Evolutionary conservation across 495 filamentous ascomycete genomes (phyloP).

Genomic region (Xylaria venustula): DNA sequence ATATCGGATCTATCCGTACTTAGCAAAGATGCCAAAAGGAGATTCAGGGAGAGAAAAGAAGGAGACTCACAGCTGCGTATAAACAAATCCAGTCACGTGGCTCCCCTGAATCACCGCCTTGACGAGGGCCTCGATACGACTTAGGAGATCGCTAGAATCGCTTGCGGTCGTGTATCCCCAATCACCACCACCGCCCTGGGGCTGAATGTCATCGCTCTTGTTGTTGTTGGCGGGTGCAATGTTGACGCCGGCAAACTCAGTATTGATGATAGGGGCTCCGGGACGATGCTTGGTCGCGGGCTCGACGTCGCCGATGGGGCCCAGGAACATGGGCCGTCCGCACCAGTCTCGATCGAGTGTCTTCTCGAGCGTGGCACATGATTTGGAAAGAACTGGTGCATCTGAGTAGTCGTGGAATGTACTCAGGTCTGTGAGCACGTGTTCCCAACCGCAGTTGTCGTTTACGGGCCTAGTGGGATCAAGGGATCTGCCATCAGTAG

Average conservation of each 20-base stretch:
- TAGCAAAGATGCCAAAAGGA: not conserved
- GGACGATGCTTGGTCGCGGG: slow-evolving; percentile 42
- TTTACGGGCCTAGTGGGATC: slow-evolving; percentile 60
- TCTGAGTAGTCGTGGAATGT: slow-evolving; percentile 64
- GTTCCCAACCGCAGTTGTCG: slow-evolving; percentile 67
- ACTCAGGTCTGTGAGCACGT: slow-evolving; percentile 55
- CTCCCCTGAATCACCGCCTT: slow-evolving; percentile 27
- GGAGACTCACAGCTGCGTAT: slow-evolving; percentile 32
- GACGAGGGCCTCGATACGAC: slow-evolving; percentile 25
- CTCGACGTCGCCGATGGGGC: slow-evolving; percentile 38
- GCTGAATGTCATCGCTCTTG: slow-evolving; percentile 23
- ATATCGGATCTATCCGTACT: slow-evolving; percentile 47
- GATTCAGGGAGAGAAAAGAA: not conserved
- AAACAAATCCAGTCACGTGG: slow-evolving; percentile 32
- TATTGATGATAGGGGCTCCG: slow-evolving; percentile 56
- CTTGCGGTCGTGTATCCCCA: slow-evolving; percentile 39
- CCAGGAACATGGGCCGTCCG: slow-evolving; percentile 49
- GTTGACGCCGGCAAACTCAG: slow-evolving; percentile 61
- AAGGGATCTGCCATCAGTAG: slow-evolving; percentile 35
- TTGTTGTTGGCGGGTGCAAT: slow-evolving; percentile 41
- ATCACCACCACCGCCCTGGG: slow-evolving; percentile 22
- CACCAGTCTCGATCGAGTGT: slow-evolving; percentile 46
- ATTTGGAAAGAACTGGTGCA: slow-evolving; percentile 42
- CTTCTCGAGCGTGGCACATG: slow-evolving; percentile 43
- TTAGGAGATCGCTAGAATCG: slow-evolving; percentile 30